Evolutionary conservation across 768 basidiomycete genomes (phyloP), one percentile per base, ranked within the genome.

Genomic region (Crepidotus variabilis): DNA sequence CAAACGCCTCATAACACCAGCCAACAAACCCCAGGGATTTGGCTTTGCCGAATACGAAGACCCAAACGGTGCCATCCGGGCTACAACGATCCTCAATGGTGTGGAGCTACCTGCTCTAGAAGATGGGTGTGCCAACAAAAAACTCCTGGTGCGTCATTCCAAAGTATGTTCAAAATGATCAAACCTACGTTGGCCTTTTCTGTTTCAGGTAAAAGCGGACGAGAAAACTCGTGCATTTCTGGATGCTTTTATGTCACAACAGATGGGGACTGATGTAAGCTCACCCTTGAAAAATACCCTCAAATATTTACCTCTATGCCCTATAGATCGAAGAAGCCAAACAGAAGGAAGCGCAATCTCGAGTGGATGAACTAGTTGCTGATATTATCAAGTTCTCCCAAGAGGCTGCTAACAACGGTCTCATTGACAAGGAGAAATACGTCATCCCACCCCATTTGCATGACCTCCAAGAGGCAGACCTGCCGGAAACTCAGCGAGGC

Each of bases 41-140:
- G 97, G 95, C 9, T 99, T 98, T 71, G 96, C 93, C 50, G 92
- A 96, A 69, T 98, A 84, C 67, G 91, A 95, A 68, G 95, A 95
- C 54, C 92, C 96, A 13, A 91, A 95, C 68, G 86, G 88, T 58
- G 94, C 97, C 2, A 72, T 95, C 58, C 80, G 95, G 59, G 92
- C 80, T 3, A 56, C 80, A 45, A 62, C 86, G 45, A 61, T 81
- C 18, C 64, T 82, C 57, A 80, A 81, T 57, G 72, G 73, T 24
- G 72, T 82, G 20, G 80, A 82, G 60, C 60, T 82, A n/a, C 80
- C 80, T 51, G 84, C 75, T 60, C 69, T 75, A 61, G 83, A 69
- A 68, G 83, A 71, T 76, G 75, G 67, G 58, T 75, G 67, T 74
- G 86, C 67, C 64, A 82, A 67, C 75, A 86, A 67, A 74, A 81